These are phyloP conservation scores for Colletotrichum gigasporum DNA, from an alignment of 2,329 filamentous ascomycete genomes.

Conservation along the genomic window DNA sequence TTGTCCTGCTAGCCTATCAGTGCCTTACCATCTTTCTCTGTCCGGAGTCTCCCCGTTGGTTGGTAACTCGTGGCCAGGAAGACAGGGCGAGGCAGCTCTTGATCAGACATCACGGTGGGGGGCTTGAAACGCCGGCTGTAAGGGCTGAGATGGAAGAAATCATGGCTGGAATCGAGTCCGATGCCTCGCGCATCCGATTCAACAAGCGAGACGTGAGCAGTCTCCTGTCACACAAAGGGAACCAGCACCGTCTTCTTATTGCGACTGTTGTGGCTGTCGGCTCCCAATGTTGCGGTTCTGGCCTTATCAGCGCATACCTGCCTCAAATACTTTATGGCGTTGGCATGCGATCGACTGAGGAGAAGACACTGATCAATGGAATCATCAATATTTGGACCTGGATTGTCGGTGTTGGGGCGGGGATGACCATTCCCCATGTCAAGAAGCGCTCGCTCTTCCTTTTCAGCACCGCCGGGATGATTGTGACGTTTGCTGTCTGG, in stretches of 20 bases:
- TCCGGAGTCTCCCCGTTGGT: slow-evolving; percentile 18
- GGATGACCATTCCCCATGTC: slow-evolving; percentile 6
- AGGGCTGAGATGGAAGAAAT: slow-evolving; percentile 24
- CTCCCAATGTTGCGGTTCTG: slow-evolving; percentile 20
- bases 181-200: slow-evolving; percentile 16
- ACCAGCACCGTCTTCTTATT: slow-evolving; percentile 15
- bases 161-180: slow-evolving; percentile 28
- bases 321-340: slow-evolving; percentile 6
- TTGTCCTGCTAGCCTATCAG: background rate
- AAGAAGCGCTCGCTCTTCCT: slow-evolving; percentile 20
- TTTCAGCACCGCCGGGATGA: slow-evolving; percentile 30
- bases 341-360: slow-evolving; percentile 2
- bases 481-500: slow-evolving; percentile 22
- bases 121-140: slow-evolving; percentile 19
- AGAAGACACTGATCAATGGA: slow-evolving; percentile 19
- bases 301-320: slow-evolving; percentile 15
- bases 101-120: slow-evolving; percentile 31
- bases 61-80: slow-evolving; percentile 7
- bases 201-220: slow-evolving; percentile 24
- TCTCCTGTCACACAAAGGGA: slow-evolving; percentile 14
- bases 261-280: slow-evolving; percentile 16
- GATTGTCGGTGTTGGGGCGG: slow-evolving; percentile 14
- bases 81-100: slow-evolving; percentile 14
- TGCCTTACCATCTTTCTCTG: background rate
- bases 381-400: slow-evolving; percentile 24